A percentile compares a stretch with the other conserved stretches of the same genome.
Conservation (phyloP, 2,329 filamentous ascomycete species). For the Neoscytalidium dimidiatum region DNA sequence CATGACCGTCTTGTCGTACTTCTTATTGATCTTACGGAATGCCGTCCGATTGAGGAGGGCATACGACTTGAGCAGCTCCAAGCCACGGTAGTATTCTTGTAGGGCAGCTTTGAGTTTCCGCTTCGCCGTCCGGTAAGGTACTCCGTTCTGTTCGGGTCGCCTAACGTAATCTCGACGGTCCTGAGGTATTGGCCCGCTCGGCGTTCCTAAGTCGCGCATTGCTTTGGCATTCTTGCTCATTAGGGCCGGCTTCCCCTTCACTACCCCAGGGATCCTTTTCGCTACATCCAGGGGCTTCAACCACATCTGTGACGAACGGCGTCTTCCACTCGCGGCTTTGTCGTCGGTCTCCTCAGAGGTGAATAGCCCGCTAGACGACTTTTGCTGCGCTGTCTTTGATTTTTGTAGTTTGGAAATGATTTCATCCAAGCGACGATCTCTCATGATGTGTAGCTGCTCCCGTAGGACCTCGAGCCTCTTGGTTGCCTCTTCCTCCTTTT, state of each 20-base stretch:
- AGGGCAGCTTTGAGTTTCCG: conserved; percentile 87
- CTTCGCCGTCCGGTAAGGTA: conserved; percentile 86
- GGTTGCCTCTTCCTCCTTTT: conserved; percentile 84
- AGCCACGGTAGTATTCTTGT: conserved; percentile 87
- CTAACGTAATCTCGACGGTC: conserved; percentile 46
- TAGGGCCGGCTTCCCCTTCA: neutral
- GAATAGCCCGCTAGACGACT: conserved; percentile 40
- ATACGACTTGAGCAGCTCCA: conserved; percentile 92
- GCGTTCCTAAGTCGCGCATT: conserved; percentile 38
- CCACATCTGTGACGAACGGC: neutral
- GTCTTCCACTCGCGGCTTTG: neutral
- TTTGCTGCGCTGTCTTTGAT: conserved; percentile 43
- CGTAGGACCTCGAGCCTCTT: conserved; percentile 70
- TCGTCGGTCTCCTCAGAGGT: neutral
- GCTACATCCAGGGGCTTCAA: conserved; percentile 31
- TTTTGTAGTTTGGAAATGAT: conserved; percentile 52
- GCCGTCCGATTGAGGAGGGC: conserved; percentile 87
- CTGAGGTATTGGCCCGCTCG: conserved; percentile 42
- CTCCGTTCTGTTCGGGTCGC: conserved; percentile 49
- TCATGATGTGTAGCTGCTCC: conserved; percentile 90
- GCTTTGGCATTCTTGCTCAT: conserved; percentile 10
- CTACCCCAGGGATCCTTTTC: conserved; percentile 26
- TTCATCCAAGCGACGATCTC: conserved; percentile 77
- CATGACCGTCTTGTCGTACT: conserved; percentile 90
- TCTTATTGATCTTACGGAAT: conserved; percentile 97